A percentile compares a stretch with the other conserved stretches of the same genome.
Conservation (phyloP, 2,329 filamentous ascomycete species). For the Orbilia blumenaviensis region DNA sequence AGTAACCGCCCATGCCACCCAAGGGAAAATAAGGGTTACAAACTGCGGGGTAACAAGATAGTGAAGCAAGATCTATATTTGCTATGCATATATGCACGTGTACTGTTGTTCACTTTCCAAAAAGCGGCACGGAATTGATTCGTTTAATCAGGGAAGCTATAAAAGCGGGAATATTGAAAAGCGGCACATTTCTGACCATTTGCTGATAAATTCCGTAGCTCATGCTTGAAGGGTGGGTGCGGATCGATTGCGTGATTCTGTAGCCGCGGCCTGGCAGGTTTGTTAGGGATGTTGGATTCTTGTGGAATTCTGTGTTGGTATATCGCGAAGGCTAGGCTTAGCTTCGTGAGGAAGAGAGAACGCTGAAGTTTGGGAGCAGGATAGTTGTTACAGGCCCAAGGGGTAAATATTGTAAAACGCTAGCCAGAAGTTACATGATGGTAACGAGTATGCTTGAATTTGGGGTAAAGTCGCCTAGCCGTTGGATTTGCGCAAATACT, state of each 20-base stretch:
- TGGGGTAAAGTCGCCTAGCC: no score
- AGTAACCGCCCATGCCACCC: no score
- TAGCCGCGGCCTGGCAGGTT: conserved; percentile 5
- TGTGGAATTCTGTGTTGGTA: conserved; percentile 26
- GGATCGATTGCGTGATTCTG: conserved; percentile 44
- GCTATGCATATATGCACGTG: not conserved
- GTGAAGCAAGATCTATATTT: conserved; percentile 22
- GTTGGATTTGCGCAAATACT: no score
- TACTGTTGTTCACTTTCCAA: not conserved
- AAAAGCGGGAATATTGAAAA: not conserved
- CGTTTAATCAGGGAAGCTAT: not conserved
- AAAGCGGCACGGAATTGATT: conserved; percentile 7
- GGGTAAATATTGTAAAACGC: no score
- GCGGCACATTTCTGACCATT: not conserved
- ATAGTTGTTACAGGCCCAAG: no score
- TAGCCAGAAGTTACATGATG: no score
- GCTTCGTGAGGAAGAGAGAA: not conserved
- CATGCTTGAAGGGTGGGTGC: not conserved
- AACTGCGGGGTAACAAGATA: conserved; percentile 28
- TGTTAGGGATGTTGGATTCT: not conserved
- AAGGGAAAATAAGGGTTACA: not conserved
- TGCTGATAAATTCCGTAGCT: conserved; percentile 19
- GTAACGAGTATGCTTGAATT: no score
- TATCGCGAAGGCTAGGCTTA: not conserved
- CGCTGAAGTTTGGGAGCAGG: no score